phyloP scores from a whole-genome alignment of 768 basidiomycete genomes.

The Suillus ampliporus region DNA sequence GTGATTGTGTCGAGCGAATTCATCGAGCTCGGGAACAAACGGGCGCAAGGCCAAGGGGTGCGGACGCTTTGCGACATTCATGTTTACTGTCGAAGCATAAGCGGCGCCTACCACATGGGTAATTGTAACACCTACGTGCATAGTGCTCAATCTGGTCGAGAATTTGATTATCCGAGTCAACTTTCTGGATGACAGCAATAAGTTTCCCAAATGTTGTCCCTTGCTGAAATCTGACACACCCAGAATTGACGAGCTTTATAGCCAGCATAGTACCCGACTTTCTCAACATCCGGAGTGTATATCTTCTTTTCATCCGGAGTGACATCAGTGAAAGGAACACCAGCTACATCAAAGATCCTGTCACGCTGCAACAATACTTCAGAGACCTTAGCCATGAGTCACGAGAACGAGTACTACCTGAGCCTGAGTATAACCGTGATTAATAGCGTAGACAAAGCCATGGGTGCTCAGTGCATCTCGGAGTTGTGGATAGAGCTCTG shows the following conservation, averaged over 20 bases:
- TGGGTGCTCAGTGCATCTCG: slow-evolving; percentile 39
- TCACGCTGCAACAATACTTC: slow-evolving; percentile 34
- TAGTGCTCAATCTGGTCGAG: slow-evolving; percentile 41
- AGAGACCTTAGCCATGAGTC: neutral
- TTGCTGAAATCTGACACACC: slow-evolving; percentile 38
- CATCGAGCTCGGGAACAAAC: slow-evolving; percentile 36
- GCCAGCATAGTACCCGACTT: slow-evolving; percentile 56
- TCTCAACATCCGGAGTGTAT: slow-evolving; percentile 43
- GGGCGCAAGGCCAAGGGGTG: slow-evolving; percentile 36
- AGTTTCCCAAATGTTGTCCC: neutral
- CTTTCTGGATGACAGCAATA: slow-evolving; percentile 25
- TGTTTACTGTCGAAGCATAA: slow-evolving; percentile 27
- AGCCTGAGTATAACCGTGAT: slow-evolving; percentile 48
- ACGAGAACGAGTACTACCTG: slow-evolving; percentile 35
- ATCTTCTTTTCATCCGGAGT: slow-evolving; percentile 41
- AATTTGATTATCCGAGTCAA: slow-evolving; percentile 40
- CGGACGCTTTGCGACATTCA: slow-evolving; percentile 27
- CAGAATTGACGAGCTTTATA: slow-evolving; percentile 61
- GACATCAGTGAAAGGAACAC: slow-evolving; percentile 45
- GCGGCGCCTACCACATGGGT: neutral
- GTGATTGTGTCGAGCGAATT: slow-evolving; percentile 35
- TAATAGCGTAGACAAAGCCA: slow-evolving; percentile 55
- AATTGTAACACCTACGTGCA: slow-evolving; percentile 26
- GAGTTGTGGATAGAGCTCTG: slow-evolving; percentile 33
- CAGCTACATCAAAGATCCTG: slow-evolving; percentile 49